Conservation (phyloP, 2,329 filamentous ascomycete species). For the Colletotrichum musicola region DNA sequence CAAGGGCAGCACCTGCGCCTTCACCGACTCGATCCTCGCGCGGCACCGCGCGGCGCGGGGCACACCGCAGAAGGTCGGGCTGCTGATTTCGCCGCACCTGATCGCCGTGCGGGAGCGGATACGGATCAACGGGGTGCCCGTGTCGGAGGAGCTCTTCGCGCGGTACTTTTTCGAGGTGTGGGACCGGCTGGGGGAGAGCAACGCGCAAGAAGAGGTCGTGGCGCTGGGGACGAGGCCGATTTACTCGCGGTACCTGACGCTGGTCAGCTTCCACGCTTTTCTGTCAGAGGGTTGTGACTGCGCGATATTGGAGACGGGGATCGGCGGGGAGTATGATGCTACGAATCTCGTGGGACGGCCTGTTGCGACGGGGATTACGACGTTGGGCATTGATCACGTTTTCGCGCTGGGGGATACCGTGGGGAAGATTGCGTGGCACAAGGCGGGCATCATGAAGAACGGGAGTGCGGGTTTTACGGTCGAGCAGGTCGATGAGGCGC, state of each 20-base stretch:
- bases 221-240: conserved; percentile 80
- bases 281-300: conserved; percentile 79
- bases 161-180: conserved; percentile 87
- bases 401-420: conserved; percentile 83
- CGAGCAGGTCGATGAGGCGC: conserved; percentile 50
- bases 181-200: conserved; percentile 69
- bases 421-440: conserved; percentile 90
- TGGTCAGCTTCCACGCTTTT: conserved; percentile 90
- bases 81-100: conserved; percentile 89
- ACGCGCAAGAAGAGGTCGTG: conserved; percentile 55
- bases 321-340: conserved; percentile 92
- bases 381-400: conserved; percentile 87
- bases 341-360: conserved; percentile 80
- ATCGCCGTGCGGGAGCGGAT: conserved; percentile 88
- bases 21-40: conserved; percentile 80
- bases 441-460: conserved; percentile 85
- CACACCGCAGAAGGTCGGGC: conserved; percentile 67
- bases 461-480: conserved; percentile 58
- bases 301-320: conserved; percentile 92
- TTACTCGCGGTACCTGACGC: conserved; percentile 92
- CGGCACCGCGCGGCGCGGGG: conserved; percentile 40
- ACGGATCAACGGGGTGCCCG: conserved; percentile 78
- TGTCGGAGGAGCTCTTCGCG: conserved; percentile 77
- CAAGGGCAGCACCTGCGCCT: conserved; percentile 90
- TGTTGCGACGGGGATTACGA: conserved; percentile 77